Conservation (phyloP, 192 early-diverging fungal genomes). For the Entophlyctis luteolus region DNA sequence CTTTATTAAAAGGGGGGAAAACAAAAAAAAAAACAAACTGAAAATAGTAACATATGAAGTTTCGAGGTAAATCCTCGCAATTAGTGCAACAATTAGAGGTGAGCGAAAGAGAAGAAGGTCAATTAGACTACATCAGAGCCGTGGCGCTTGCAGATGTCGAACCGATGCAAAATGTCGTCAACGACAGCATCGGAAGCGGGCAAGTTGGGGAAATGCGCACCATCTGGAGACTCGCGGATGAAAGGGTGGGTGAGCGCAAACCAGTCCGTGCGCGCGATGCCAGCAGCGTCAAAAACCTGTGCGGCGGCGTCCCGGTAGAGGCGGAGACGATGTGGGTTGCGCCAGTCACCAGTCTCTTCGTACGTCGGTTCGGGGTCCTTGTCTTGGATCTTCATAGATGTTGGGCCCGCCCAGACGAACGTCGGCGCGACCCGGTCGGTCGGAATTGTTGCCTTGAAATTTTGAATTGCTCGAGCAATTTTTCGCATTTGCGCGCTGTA, state of each 20-base stretch:
- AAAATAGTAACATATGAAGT: neutral
- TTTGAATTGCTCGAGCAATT: no score
- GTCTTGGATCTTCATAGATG: neutral
- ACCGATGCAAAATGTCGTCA: neutral
- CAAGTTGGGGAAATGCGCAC: neutral
- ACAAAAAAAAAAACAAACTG: neutral
- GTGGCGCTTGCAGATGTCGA: neutral
- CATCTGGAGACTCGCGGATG: neutral
- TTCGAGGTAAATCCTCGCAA: neutral
- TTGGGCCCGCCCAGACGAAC: neutral
- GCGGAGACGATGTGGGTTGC: neutral
- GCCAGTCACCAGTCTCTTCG: neutral
- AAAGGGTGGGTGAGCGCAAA: neutral
- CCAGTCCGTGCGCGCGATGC: neutral
- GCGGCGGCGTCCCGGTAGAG: neutral
- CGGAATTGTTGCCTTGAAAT: no score
- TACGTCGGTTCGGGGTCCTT: neutral
- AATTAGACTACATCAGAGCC: neutral
- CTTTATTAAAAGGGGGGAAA: neutral
- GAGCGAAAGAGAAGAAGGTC: neutral
- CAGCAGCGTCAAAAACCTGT: neutral
- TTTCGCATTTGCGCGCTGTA: neutral
- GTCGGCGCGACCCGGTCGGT: neutral
- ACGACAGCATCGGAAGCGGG: neutral
- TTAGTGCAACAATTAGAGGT: neutral